phyloP scores from a whole-genome alignment of 768 basidiomycete species.

The Kwoniella pini region DNA sequence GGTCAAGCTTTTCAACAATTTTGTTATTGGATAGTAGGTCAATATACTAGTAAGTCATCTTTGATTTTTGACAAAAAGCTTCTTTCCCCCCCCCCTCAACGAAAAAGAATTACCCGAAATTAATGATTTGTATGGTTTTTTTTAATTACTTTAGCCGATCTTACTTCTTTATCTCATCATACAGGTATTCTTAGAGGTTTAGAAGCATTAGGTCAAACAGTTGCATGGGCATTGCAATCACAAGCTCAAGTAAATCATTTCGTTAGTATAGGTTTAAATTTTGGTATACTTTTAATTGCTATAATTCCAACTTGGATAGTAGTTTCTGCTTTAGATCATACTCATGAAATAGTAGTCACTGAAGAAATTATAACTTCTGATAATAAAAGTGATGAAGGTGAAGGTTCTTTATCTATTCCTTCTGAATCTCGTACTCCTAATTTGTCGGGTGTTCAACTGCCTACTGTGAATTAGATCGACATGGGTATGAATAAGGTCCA shows the following conservation, averaged over 20 bases:
- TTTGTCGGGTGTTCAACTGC: too few relatives aligned
- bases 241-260: constrained; percentile 39
- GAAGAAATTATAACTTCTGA: too few relatives aligned
- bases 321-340: constrained; percentile 22
- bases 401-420: too few relatives aligned
- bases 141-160: constrained; percentile 25
- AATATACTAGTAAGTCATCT: constrained; percentile 24
- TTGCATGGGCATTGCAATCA: constrained; percentile 46
- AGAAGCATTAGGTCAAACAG: constrained; percentile 45
- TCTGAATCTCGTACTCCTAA: too few relatives aligned
- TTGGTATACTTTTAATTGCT: constrained; percentile 29
- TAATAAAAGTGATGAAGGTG: too few relatives aligned
- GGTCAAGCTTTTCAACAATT: constrained; percentile 43
- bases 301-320: constrained; percentile 37
- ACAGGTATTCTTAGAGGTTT: constrained; percentile 41
- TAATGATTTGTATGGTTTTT: too few relatives aligned
- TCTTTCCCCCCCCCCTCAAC: too few relatives aligned
- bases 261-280: constrained; percentile 36
- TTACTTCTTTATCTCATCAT: constrained; percentile 30
- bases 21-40: constrained; percentile 43
- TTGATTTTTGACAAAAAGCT: too few relatives aligned
- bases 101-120: too few relatives aligned
- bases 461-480: too few relatives aligned
- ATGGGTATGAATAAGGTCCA: too few relatives aligned
- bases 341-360: constrained; percentile 22